Percentiles rank a stretch among this genome's conserved stretches.
Evolutionary conservation across 1,284 basidiomycete species (phyloP).

Genomic region (Singerocomus inundabilis): DNA sequence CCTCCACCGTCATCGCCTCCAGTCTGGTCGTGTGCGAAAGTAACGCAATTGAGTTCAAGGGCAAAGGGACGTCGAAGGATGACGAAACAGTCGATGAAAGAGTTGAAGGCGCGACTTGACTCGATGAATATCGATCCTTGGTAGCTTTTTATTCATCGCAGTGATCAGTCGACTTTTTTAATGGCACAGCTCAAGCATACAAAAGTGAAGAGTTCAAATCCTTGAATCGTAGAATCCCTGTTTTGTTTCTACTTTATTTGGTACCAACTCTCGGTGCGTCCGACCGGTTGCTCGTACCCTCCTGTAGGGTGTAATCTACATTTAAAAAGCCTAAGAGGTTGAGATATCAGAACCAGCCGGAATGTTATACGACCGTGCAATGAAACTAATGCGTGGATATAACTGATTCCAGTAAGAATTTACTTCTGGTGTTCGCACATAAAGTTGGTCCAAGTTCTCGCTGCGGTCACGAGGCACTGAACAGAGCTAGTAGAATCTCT

Average conservation of each 20-base stretch:
- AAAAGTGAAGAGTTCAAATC: not conserved
- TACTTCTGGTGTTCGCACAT: no score
- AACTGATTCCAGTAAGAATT: not conserved
- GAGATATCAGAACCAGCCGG: not conserved
- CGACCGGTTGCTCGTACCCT: not conserved
- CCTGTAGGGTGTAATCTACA: no score
- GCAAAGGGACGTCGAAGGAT: constrained; percentile 5
- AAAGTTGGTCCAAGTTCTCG: not conserved
- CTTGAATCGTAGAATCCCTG: not conserved
- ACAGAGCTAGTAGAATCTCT: not conserved
- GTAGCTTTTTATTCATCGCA: not conserved
- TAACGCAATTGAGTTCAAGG: constrained; percentile 16
- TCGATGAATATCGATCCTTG: constrained; percentile 16
- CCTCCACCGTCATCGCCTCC: not conserved
- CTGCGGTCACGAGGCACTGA: not conserved
- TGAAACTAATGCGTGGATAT: not conserved
- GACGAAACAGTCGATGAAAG: constrained; percentile 6
- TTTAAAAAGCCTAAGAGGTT: not conserved
- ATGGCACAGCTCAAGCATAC: not conserved
- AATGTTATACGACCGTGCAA: not conserved
- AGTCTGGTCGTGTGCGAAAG: constrained; percentile 22
- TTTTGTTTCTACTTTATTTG: not conserved
- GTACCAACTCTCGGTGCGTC: constrained; percentile 1
- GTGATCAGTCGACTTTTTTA: not conserved
- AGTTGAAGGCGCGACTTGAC: constrained; percentile 8